Evolutionary conservation across 1,284 basidiomycete genomes (phyloP), one percentile per base, ranked within the genome.

Genomic region (Coniferiporia weirii): DNA sequence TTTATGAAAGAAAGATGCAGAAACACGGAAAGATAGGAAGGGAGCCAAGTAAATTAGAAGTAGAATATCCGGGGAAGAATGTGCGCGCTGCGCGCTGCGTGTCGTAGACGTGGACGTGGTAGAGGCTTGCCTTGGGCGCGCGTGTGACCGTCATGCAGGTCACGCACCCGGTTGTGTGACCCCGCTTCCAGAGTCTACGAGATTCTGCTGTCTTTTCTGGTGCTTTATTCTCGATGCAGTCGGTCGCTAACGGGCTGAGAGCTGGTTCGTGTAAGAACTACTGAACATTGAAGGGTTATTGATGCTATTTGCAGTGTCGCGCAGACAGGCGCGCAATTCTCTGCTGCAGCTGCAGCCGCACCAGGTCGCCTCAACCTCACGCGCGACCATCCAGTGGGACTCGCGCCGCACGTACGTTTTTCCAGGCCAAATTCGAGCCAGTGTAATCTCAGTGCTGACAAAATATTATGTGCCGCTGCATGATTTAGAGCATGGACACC

Each of bases 401-500:
- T 66, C 73, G 57, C 73, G 71, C 22, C 51, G 61, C n/a, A 43
- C 47, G 63, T 64, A 35, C 36, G 63, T 55, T 9, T n/a, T 4
- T 32, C 6, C n/a, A 13, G 35, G 12, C 4, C 10, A 8, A 4
- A 32, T 19, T 38, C 19, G 6, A 36, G 19, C 3, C 20, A 22
- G 32, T 10, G 15, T 56, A 38, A 17, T 46, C 38, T 43, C 5
- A 15, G 50, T 20, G 32, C 78, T 76, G 58, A 73, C 72, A 51
- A 72, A 22, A 27, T 12, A 15, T 32, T 4, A 19, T 8, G 15
- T 32, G 19, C n/a, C n/a, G n/a, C n/a, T n/a, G n/a, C n/a, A n/a
- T n/a, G n/a, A n/a, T n/a, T 4, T 47, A 75, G 73, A 63, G 71
- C 70, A 4, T 71, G 78, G 66, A 81, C 77, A 62, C 85, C 87